phyloP scores from a whole-genome alignment of 1,284 basidiomycete species.

The Paramarasmius palmivorus region DNA sequence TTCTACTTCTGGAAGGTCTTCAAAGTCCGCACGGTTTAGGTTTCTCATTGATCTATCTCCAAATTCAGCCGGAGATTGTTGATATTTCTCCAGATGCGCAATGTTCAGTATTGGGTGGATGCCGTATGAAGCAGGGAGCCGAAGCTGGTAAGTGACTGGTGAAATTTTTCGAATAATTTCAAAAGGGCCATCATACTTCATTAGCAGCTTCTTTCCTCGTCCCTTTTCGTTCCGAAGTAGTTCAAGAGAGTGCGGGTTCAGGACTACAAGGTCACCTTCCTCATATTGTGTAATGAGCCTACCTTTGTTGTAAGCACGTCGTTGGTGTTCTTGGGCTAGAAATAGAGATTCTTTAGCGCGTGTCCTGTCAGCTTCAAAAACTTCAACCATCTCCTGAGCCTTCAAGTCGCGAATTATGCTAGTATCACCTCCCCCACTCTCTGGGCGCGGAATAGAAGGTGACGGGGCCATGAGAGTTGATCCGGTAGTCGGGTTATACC shows the following conservation, averaged over 20 bases:
- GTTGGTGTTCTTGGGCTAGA: slow-evolving; percentile 22
- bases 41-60: background rate
- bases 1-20: slow-evolving; percentile 10
- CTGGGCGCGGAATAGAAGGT: background rate
- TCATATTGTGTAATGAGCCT: slow-evolving; percentile 20
- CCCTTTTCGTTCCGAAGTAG: slow-evolving; percentile 19
- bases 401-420: slow-evolving; percentile 8
- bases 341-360: slow-evolving; percentile 24
- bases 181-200: slow-evolving; percentile 14
- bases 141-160: slow-evolving; percentile 10
- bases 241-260: slow-evolving; percentile 23
- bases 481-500: slow-evolving; percentile 21
- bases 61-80: slow-evolving; percentile 4
- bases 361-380: slow-evolving; percentile 18
- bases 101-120: slow-evolving; percentile 11
- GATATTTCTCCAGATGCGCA: slow-evolving; percentile 10
- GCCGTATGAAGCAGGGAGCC: slow-evolving; percentile 5
- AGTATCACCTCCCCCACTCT: background rate
- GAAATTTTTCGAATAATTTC: slow-evolving; percentile 11
- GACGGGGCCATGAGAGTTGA: slow-evolving; percentile 11
- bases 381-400: slow-evolving; percentile 18
- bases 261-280: slow-evolving; percentile 24
- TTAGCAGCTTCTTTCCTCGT: slow-evolving; percentile 9
- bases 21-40: slow-evolving; percentile 14
- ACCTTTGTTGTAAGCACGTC: slow-evolving; percentile 23